Percentiles rank a stretch among this genome's conserved stretches.
phyloP scores from a whole-genome alignment of 257 asterid genomes.

The Capsicum rhomboideum region DNA sequence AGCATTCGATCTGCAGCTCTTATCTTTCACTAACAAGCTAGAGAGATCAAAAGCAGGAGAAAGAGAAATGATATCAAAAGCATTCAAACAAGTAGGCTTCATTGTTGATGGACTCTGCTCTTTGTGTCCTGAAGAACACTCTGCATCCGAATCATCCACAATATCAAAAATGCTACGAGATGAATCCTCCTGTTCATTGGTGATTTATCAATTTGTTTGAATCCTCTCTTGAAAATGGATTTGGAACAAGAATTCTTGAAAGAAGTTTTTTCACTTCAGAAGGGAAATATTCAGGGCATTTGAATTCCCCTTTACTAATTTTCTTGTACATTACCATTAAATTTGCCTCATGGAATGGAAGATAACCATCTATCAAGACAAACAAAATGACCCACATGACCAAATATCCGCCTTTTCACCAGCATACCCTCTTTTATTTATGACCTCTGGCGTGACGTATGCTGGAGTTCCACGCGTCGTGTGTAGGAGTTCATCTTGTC shows the following conservation, averaged over 20 bases:
- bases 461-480: slow-evolving; percentile 10
- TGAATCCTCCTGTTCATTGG: neutral
- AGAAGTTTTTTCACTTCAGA: neutral
- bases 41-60: slow-evolving; percentile 9
- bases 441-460: slow-evolving; percentile 4
- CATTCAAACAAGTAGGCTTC: slow-evolving; percentile 5
- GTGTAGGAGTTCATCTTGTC: neutral
- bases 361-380: neutral
- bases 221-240: neutral
- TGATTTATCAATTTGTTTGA: neutral
- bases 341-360: neutral
- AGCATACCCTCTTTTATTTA: slow-evolving; percentile 1
- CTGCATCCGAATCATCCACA: neutral
- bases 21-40: neutral
- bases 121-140: neutral
- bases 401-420: neutral
- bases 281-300: neutral
- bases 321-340: neutral
- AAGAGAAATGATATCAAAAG: slow-evolving; percentile 2
- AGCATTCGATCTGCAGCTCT: neutral
- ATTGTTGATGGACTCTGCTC: neutral
- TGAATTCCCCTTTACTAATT: neutral
- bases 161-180: neutral
- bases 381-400: neutral
- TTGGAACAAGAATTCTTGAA: slow-evolving; percentile 1